Conservation (phyloP, 1,139 yeast species). For the Geotrichum siamense region DNA sequence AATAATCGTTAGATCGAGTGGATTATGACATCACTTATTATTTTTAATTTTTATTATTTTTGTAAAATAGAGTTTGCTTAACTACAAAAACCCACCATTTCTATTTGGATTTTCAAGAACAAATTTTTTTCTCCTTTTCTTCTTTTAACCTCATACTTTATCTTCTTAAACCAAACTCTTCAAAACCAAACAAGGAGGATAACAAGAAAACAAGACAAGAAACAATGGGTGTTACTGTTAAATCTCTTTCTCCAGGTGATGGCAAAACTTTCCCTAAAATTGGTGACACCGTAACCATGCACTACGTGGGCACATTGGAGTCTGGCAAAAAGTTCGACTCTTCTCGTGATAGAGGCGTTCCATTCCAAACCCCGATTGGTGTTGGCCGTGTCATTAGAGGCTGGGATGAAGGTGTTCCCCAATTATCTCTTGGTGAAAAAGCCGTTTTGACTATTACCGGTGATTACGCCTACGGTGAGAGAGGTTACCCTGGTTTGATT, state of each 20-base stretch:
- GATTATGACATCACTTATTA: too few species aligned
- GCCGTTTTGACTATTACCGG: conserved; percentile 90
- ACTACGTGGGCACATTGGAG: conserved; percentile 91
- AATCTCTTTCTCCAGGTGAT: conserved; percentile 44
- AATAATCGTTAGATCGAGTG: too few species aligned
- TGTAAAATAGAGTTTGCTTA: too few species aligned
- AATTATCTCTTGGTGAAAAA: conserved; percentile 85
- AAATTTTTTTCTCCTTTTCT: too few species aligned
- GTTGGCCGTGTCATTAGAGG: conserved; percentile 94
- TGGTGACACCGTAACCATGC: conserved; percentile 79
- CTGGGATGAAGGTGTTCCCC: conserved; percentile 92
- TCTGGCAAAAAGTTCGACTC: conserved; percentile 94
- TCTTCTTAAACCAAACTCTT: too few species aligned
- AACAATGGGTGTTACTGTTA: conserved; percentile 38
- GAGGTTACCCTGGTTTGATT: conserved; percentile 93
- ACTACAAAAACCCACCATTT: too few species aligned
- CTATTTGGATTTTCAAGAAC: too few species aligned
- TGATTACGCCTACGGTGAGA: conserved; percentile 83
- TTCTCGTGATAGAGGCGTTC: conserved; percentile 87
- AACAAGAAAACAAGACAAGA: background rate
- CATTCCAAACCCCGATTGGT: conserved; percentile 89
- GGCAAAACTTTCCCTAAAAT: conserved; percentile 76
- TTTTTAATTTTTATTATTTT: too few species aligned
- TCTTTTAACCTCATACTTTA: too few species aligned
- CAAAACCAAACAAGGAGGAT: background rate